Percentiles rank a stretch among this genome's conserved stretches.
Conservation (phyloP, 179 eudicot species). For the Spinacia oleracea region DNA sequence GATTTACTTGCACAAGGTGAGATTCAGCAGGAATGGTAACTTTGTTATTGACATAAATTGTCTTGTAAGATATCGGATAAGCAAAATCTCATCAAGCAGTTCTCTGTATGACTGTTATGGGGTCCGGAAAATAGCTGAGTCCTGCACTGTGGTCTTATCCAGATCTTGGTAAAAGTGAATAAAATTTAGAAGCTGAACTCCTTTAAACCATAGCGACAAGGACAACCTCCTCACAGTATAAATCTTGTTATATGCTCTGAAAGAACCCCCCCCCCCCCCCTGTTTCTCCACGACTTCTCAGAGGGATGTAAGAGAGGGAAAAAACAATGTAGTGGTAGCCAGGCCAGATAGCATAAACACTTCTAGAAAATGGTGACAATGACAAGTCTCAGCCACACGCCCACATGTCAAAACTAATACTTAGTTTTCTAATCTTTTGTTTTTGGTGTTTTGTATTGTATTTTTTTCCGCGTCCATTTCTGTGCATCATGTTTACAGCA, state of each 20-base stretch:
- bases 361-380: no score
- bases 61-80: neutral
- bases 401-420: neutral
- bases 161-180: neutral
- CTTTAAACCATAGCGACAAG: neutral
- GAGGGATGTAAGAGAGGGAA: neutral
- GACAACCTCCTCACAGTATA: neutral
- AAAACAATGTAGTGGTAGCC: no score
- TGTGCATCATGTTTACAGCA: neutral
- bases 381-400: neutral
- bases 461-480: neutral
- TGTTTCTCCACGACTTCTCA: no score
- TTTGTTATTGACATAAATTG: neutral
- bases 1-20: slow-evolving; percentile 99
- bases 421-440: no score
- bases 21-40: neutral
- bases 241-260: neutral
- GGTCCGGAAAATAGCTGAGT: neutral
- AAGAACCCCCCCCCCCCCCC: neutral
- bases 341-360: no score
- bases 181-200: neutral
- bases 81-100: neutral
- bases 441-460: neutral
- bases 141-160: neutral
- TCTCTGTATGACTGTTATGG: no score